phyloP scores from a whole-genome alignment of 495 filamentous ascomycete genomes.

The Daldinia decipiens region DNA sequence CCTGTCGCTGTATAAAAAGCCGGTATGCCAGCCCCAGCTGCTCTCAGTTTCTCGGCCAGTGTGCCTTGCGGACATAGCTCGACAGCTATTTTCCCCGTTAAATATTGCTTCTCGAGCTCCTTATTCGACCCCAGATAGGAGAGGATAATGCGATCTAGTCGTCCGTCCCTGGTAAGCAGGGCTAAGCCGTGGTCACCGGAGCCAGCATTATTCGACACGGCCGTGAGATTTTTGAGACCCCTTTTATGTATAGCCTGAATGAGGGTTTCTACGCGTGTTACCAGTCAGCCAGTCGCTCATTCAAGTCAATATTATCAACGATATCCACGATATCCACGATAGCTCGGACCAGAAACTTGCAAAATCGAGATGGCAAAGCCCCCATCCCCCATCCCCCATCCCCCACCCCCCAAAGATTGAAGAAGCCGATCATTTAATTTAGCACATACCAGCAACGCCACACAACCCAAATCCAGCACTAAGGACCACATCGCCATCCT shows the following conservation, averaged over 20 bases:
- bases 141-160: conserved; percentile 68
- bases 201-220: conserved; percentile 74
- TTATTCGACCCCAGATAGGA: conserved; percentile 72
- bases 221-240: conserved; percentile 65
- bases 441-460: conserved; percentile 64
- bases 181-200: conserved; percentile 64
- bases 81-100: conserved; percentile 68
- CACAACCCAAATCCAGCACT: conserved; percentile 72
- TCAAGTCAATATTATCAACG: background rate
- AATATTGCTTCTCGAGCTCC: conserved; percentile 69
- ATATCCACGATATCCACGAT: background rate
- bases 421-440: background rate
- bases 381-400: no score
- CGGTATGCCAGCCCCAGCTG: conserved; percentile 73
- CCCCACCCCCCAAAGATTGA: background rate
- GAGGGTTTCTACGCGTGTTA: conserved; percentile 53
- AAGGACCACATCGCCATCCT: conserved; percentile 66
- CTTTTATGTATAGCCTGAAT: conserved; percentile 61
- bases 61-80: conserved; percentile 74
- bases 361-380: background rate
- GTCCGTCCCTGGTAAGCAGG: conserved; percentile 62
- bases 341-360: background rate
- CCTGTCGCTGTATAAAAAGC: conserved; percentile 75
- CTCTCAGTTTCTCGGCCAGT: conserved; percentile 69
- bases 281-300: conserved; percentile 1